phyloP scores from a whole-genome alignment of 139 green algal species.

The Tetradesmus lagerheimii region DNA sequence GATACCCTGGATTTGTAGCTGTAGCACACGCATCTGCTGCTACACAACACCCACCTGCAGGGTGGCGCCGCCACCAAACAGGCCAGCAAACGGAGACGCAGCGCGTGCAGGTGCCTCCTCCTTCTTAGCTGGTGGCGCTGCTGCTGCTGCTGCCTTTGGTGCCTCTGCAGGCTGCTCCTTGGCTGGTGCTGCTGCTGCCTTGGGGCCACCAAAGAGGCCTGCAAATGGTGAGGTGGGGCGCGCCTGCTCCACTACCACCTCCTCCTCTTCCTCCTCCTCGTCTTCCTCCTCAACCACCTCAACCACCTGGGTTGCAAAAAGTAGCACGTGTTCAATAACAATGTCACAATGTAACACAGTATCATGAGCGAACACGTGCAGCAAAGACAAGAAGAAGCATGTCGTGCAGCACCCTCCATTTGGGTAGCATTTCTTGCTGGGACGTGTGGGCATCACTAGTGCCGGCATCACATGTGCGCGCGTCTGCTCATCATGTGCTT shows the following conservation, averaged over 20 bases:
- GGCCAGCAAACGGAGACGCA: conserved; percentile 22
- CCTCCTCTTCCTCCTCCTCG: conserved; percentile 44
- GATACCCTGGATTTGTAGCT: no score
- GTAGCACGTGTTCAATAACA: no score
- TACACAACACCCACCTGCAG: background rate
- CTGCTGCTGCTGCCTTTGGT: background rate
- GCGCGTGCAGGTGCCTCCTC: background rate
- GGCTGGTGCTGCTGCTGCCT: conserved; percentile 11
- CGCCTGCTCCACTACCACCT: conserved; percentile 35
- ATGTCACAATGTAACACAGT: no score
- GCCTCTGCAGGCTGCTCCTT: background rate
- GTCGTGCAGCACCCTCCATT: no score
- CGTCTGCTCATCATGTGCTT: no score
- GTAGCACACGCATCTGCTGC: background rate
- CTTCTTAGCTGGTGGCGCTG: background rate
- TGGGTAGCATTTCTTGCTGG: no score
- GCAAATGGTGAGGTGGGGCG: conserved; percentile 32
- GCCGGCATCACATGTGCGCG: no score
- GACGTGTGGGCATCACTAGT: no score
- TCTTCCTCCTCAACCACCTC: background rate
- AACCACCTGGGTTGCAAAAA: no score
- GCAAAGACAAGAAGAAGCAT: no score
- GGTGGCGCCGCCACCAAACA: conserved; percentile 26
- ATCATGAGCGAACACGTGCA: no score
- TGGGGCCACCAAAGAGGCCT: conserved; percentile 39